Evolutionary conservation across 192 early-diverging fungal species (phyloP).

Genomic region (Backusella circina): DNA sequence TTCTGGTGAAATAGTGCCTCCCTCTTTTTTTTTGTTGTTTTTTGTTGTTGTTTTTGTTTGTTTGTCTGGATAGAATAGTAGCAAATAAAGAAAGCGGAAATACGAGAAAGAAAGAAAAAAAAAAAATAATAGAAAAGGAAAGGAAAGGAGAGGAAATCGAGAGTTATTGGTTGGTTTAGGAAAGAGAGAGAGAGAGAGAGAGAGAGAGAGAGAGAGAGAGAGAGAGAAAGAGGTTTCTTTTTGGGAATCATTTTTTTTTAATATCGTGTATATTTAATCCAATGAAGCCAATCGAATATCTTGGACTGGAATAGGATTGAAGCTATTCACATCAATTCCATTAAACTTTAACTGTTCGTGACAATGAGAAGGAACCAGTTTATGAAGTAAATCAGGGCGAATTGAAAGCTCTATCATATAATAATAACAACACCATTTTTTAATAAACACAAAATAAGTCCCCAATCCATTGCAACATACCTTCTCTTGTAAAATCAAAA

Average conservation of each 20-base stretch:
- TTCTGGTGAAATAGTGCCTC: no score
- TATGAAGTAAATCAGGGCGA: constrained; percentile 71
- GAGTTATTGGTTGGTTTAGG: not conserved
- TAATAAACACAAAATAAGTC: not conserved
- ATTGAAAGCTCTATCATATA: constrained; percentile 71
- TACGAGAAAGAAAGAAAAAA: not conserved
- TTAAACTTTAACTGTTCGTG: constrained; percentile 48
- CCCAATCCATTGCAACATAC: constrained; percentile 34
- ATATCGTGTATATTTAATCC: constrained; percentile 33
- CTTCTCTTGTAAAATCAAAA: constrained; percentile 80
- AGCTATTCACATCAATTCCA: constrained; percentile 71
- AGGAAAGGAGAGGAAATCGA: not conserved
- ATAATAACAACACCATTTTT: not conserved
- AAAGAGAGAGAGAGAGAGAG: not conserved
- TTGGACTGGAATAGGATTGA: constrained; percentile 52
- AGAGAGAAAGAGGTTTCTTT: not conserved
- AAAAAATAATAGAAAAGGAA: not conserved
- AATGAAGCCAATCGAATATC: constrained; percentile 39
- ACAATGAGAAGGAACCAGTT: constrained; percentile 80
- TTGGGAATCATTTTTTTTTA: not conserved
- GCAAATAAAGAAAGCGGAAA: not conserved
- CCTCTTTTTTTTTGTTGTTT: not conserved
- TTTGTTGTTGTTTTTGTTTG: not conserved
- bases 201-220: not conserved
- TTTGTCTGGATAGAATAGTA: not conserved